These are phyloP conservation scores for Tetrapyrgos nigripes DNA, from an alignment of 1,284 basidiomycete genomes.

Conservation along the genomic window DNA sequence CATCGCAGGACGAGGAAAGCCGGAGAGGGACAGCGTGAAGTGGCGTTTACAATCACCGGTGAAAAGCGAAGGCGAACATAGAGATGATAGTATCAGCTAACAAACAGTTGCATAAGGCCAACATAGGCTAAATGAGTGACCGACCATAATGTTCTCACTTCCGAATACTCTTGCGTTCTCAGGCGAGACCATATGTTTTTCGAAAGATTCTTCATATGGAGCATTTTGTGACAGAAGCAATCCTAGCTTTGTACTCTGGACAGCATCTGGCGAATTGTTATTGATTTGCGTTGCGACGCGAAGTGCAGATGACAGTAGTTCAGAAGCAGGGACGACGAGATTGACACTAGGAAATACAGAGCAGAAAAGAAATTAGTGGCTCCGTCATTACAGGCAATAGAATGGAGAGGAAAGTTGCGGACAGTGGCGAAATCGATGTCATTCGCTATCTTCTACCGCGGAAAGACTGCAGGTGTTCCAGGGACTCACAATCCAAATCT, in stretches of 20 bases:
- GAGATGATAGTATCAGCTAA: not conserved
- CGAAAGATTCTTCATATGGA: slow-evolving; percentile 60
- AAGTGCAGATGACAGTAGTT: slow-evolving; percentile 70
- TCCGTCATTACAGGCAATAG: too few species aligned
- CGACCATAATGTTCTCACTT: slow-evolving; percentile 76
- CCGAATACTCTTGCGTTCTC: slow-evolving; percentile 64
- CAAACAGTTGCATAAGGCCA: slow-evolving; percentile 27
- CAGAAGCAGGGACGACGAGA: slow-evolving; percentile 60
- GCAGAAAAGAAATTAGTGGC: slow-evolving; percentile 5
- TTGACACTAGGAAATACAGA: slow-evolving; percentile 59
- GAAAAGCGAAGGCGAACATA: not conserved
- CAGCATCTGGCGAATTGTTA: slow-evolving; percentile 80
- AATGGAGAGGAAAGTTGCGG: not conserved
- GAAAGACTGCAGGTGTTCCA: too few species aligned
- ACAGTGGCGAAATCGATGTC: too few species aligned
- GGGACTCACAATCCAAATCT: slow-evolving; percentile 77
- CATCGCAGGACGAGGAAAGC: too few species aligned
- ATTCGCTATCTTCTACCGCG: too few species aligned
- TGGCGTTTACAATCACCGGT: too few species aligned
- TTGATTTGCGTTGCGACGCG: slow-evolving; percentile 66
- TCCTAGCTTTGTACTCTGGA: slow-evolving; percentile 78
- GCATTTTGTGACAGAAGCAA: slow-evolving; percentile 62
- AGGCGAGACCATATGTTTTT: slow-evolving; percentile 53
- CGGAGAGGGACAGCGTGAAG: too few species aligned
- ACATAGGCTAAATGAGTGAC: slow-evolving; percentile 32